Evolutionary conservation across 805 yeast species (phyloP), one percentile per base, ranked within the genome.

Genomic region (Ogataea angusta): DNA sequence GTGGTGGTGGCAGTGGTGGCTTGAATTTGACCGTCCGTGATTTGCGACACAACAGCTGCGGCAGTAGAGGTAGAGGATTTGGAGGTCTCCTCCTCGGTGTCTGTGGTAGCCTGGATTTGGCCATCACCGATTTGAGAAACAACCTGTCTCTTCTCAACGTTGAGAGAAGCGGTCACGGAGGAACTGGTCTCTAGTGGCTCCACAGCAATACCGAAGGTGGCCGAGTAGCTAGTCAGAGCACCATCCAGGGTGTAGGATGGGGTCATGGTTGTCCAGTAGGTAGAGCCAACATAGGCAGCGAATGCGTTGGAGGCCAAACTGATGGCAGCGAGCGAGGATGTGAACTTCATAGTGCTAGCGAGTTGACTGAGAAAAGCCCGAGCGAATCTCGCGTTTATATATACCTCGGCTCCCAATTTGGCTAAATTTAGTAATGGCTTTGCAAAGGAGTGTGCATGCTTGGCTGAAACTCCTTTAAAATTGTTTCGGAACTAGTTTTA

Each of bases 261-360:
- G 24, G 86, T 80, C 63, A 82, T 70, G 40, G 85, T 78, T 45
- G 82, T 62, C 82, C 82, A 81, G 51, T 77, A 73, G 38, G 74
- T 78, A 42, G 76, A 59, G 49, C 81, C 81, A 47, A 77, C 73
- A 51, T 70, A 69, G 43, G 85, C 84, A 42, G 80, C 79, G 36
- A 68, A 43, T 25, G 76, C 68, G 21, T 68, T 45, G 27, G 74
- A 56, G 32, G 69, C 68, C 35, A 76, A 54, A 44, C 74, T 63
- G 35, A 70, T 54, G 36, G 69, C 56, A 39, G 63, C 49, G 34
- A 67, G 42, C 32, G 70, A 48, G 47, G 54, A 56, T 42, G 64
- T 59, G 66, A 62, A 66, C 64, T 69, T 72, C 73, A 68, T 69
- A 57, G 25, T 64, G 40, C 31, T 40, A 35, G 36, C 40, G 44